These are phyloP conservation scores for Exophiala lecanii-corni DNA, from an alignment of 2,329 filamentous ascomycete species.

Conservation along the genomic window DNA sequence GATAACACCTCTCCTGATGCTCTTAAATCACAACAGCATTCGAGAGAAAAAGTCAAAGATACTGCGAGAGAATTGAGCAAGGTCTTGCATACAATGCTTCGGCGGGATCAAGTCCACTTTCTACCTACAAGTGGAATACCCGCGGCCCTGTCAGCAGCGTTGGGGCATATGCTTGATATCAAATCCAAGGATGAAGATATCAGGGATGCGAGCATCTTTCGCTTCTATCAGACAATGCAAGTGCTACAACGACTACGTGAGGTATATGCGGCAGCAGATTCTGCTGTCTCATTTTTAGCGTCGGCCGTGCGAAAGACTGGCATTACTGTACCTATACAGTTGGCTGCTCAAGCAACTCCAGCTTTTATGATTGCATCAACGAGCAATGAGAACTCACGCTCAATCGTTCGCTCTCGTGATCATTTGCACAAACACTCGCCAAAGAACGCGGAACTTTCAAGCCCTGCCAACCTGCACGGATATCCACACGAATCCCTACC, in stretches of 20 bases:
- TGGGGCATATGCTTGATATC: slow-evolving; percentile 87
- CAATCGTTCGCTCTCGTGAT: too few relatives aligned
- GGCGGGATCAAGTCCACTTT: slow-evolving; percentile 66
- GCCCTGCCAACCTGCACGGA: too few relatives aligned
- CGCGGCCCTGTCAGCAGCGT: slow-evolving; percentile 82
- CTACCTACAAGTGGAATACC: slow-evolving; percentile 86
- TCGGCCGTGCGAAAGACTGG: slow-evolving; percentile 82
- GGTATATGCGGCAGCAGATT: slow-evolving; percentile 85
- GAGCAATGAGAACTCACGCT: too few relatives aligned
- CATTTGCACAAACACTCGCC: too few relatives aligned
- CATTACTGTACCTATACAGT: too few relatives aligned
- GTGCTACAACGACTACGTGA: slow-evolving; percentile 82
- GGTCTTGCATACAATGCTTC: slow-evolving; percentile 71
- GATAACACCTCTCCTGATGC: slow-evolving; percentile 53
- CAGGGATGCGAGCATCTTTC: slow-evolving; percentile 67
- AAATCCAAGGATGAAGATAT: slow-evolving; percentile 71
- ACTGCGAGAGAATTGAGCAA: slow-evolving; percentile 79
- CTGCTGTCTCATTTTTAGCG: slow-evolving; percentile 83
- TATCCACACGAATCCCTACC: too few relatives aligned
- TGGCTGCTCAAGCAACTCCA: too few relatives aligned
- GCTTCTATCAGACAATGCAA: slow-evolving; percentile 85
- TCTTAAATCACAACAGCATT: slow-evolving; percentile 71
- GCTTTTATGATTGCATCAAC: too few relatives aligned
- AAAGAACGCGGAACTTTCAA: too few relatives aligned
- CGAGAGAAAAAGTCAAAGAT: slow-evolving; percentile 73